Conservation (phyloP, 257 asterid genomes). For the Ocimum tenuiflorum region DNA sequence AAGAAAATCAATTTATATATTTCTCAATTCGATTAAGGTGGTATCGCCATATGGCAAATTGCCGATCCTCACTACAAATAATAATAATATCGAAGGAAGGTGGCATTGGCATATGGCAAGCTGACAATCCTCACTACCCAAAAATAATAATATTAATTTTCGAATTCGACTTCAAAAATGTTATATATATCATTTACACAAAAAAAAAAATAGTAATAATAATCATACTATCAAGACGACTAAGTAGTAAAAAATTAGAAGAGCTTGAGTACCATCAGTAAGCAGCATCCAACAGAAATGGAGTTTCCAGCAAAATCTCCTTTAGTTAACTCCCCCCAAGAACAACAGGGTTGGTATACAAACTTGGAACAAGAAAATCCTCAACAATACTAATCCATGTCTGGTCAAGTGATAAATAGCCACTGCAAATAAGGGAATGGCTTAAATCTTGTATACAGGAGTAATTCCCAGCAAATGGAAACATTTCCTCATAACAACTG, state of each 20-base stretch:
- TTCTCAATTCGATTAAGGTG: no score
- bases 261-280: neutral
- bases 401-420: neutral
- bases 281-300: neutral
- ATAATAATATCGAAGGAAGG: no score
- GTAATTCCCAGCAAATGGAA: constrained; percentile 83
- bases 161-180: no score
- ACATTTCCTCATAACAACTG: constrained; percentile 83
- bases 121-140: no score
- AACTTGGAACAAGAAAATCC: neutral
- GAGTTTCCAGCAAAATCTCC: neutral
- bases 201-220: no score
- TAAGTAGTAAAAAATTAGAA: neutral
- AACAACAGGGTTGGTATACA: neutral
- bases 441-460: constrained; percentile 77
- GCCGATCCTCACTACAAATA: no score
- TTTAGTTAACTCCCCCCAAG: neutral
- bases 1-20: no score
- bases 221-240: no score
- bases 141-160: no score
- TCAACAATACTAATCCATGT: neutral
- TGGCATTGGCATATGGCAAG: no score
- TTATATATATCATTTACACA: no score
- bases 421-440: neutral
- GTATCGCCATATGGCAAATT: no score